These are phyloP conservation scores for Suillus plorans DNA, from an alignment of 768 basidiomycete genomes.

Conservation along the genomic window DNA sequence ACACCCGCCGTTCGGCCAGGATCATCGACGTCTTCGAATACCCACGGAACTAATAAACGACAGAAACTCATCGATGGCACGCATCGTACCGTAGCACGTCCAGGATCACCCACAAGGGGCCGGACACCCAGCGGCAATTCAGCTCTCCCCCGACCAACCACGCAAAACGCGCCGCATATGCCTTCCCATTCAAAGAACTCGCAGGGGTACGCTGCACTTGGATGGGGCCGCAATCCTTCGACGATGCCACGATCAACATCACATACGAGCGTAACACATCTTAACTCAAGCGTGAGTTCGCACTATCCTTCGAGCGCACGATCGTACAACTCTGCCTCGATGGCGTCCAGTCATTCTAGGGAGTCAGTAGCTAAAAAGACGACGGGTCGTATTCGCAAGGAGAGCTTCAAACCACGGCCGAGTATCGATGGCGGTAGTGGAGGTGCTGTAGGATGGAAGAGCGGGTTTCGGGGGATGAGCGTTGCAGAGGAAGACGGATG, in stretches of 20 bases:
- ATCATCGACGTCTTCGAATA: slow-evolving; percentile 42
- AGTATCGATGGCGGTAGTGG: slow-evolving; percentile 53
- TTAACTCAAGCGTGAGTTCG: slow-evolving; percentile 7
- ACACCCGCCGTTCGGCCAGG: slow-evolving; percentile 63
- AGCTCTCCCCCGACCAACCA: slow-evolving; percentile 15
- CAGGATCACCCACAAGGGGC: slow-evolving; percentile 27
- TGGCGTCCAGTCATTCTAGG: slow-evolving; percentile 13
- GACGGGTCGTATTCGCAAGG: slow-evolving; percentile 54
- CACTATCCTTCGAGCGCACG: neutral
- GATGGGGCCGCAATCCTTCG: slow-evolving; percentile 36
- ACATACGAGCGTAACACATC: slow-evolving; percentile 18
- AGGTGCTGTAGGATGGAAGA: slow-evolving; percentile 11
- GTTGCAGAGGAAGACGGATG: slow-evolving; percentile 53
- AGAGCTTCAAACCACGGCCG: slow-evolving; percentile 83
- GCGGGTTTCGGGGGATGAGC: slow-evolving; percentile 32
- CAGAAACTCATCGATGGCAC: slow-evolving; percentile 50
- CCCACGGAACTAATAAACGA: slow-evolving; percentile 56
- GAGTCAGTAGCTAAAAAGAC: slow-evolving; percentile 35
- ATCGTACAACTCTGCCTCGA: slow-evolving; percentile 7
- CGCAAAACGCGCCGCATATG: slow-evolving; percentile 2
- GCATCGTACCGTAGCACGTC: slow-evolving; percentile 17
- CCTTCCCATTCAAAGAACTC: slow-evolving; percentile 26
- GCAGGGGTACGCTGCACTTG: slow-evolving; percentile 27
- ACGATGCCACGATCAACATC: slow-evolving; percentile 30
- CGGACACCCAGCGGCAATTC: slow-evolving; percentile 25